Evolutionary conservation across 352 stramenopile species (phyloP), one percentile per base, ranked within the genome.

Genomic region (Nothophytophthora sp.): DNA sequence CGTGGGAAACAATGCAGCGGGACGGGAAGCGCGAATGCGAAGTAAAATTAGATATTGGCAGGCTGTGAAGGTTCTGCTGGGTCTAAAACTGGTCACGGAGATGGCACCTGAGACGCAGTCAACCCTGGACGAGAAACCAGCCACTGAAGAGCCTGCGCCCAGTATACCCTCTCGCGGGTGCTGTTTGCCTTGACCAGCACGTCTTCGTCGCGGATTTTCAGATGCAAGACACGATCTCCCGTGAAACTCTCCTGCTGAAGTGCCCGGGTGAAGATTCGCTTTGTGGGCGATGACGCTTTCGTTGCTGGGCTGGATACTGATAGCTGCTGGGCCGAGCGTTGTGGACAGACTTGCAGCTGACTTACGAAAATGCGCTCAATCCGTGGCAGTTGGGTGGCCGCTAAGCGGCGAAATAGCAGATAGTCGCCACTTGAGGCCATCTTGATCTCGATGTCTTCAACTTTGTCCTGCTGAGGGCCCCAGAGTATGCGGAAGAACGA

Each of bases 121-220:
- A 12, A 23, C 4, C 48, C 29, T 19, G 44, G 43, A 41, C 46
- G 56, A 13, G 36, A 45, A 44, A 76, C 47, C 22, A 81, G 51
- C 64, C 67, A 81, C 38, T 79, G 63, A 12, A 81, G 38, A 0
- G 61, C 70, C 23, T 73, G 51, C 50, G 77, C 67, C 70, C 65
- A 81, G 28, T 49, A 43, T 1, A 60, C 51, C 1, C 70, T 70
- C 39, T 77, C 64, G 3, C 53, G 34, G 10, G 34, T 53, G 27
- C 38, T 76, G 11, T 3, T 42, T 0, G 73, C 60, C 20, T 85
- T 74, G 12, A 80, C 16, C 6, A 67, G 43, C 0, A 81, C 43
- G 16, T 71, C 38, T 44, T 85, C 67, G 15, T 64, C 52, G 3
- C 67, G 67, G 38, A 85, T 53, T 28, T 63, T 73, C 30, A 81